Base-by-base conservation (phyloP, 2,329 filamentous ascomycete species). In the Colletotrichum destructivum region DNA sequence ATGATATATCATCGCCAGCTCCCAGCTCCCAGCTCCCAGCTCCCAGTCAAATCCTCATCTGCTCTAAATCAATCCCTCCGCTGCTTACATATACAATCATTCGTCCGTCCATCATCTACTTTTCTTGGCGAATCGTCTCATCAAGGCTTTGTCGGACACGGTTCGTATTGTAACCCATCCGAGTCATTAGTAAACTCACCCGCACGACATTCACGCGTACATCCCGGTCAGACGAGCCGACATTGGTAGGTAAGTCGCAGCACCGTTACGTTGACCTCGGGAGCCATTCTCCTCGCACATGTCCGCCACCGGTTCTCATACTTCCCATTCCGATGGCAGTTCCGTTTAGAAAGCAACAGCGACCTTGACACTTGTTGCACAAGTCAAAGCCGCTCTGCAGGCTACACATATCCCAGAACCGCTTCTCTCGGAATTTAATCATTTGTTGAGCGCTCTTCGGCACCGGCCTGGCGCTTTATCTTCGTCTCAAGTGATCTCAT, bases 121-220 rank as follows among this genome's bases (percentile, higher is more conserved):
- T 16, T 57, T 8, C 42, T 52, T 38, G 23, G 18, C 49, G 46
- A n/a, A 57, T 67, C 3, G 3, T 67, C 16, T 9, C 18, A 57
- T 55, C 12, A 52, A 3, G 15, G 23, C 38, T 56, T 51, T 55
- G 21, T 23, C 5, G 42, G 23, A 67, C 49, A n/a, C 18, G 40
- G 4, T 44, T 57, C 57, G 26, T 44, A 35, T 23, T 51, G 31
- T 2, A 35, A 35, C 31, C 42, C 35, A 47, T 23, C 57, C 64
- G 64, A 68, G 64, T 71, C 64, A 68, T 71, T 68, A 8, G 38
- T 38, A 59, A 54, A 49, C 23, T 52, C 51, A 49, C 54, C 38
- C 8, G 35, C 31, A 49, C 46, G 21, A 2, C 23, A 8, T 52
- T 44, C 44, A 12, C 6, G 35, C 31, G 21, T 35, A 23, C 46